These are phyloP conservation scores for Rhodotorula paludigena DNA, from an alignment of 768 basidiomycete species.

Conservation along the genomic window DNA sequence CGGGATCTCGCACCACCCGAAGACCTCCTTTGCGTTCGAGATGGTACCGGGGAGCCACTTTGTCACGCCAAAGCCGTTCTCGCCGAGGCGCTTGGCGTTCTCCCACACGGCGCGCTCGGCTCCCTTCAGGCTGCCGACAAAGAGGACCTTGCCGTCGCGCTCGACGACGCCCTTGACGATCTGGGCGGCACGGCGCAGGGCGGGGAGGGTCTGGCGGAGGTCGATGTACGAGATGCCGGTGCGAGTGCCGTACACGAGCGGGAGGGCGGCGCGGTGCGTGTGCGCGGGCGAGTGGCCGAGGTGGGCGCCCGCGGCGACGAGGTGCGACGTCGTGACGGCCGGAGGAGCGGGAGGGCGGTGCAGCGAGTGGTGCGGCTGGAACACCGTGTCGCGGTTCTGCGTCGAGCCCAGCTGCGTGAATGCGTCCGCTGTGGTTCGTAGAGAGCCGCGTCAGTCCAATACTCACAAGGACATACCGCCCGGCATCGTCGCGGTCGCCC, in stretches of 20 bases:
- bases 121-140: slow-evolving; percentile 59
- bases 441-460: too few relatives aligned
- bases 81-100: slow-evolving; percentile 67
- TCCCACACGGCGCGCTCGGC: slow-evolving; percentile 56
- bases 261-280: slow-evolving; percentile 82
- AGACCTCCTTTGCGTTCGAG: slow-evolving; percentile 75
- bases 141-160: slow-evolving; percentile 75
- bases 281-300: slow-evolving; percentile 75
- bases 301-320: slow-evolving; percentile 88
- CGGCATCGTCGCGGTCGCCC: too few relatives aligned
- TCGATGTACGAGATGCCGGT: slow-evolving; percentile 81
- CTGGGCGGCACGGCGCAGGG: slow-evolving; percentile 82
- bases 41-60: slow-evolving; percentile 92
- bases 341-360: slow-evolving; percentile 59
- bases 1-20: slow-evolving; percentile 51
- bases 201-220: slow-evolving; percentile 85
- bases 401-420: slow-evolving; percentile 64
- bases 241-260: slow-evolving; percentile 88
- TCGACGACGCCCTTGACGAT: slow-evolving; percentile 76
- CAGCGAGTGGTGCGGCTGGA: slow-evolving; percentile 66
- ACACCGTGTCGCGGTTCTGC: slow-evolving; percentile 62
- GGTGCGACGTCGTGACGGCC: slow-evolving; percentile 74
- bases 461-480: too few relatives aligned
- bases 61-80: slow-evolving; percentile 75
- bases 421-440: slow-evolving; percentile 11